phyloP scores from a whole-genome alignment of 306 rosid species.

The Herpetospermum pedunculosum region DNA sequence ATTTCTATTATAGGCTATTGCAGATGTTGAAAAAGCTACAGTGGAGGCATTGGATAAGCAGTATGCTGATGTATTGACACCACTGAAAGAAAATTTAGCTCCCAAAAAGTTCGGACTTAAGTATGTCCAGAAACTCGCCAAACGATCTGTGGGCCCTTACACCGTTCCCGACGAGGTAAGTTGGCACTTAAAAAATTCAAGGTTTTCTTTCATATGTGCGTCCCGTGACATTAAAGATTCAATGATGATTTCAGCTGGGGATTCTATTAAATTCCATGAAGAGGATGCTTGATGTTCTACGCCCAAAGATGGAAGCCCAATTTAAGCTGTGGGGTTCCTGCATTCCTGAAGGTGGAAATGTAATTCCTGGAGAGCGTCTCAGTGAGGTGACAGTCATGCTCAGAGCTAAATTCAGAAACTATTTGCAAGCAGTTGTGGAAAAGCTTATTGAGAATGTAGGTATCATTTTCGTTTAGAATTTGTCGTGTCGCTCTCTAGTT shows the following conservation, averaged over 20 bases:
- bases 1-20: slow-evolving; percentile 52
- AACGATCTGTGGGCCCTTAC: slow-evolving; percentile 52
- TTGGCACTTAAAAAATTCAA: slow-evolving; percentile 8
- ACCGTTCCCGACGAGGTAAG: slow-evolving; percentile 78
- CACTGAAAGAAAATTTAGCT: slow-evolving; percentile 69
- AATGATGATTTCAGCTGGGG: slow-evolving; percentile 57
- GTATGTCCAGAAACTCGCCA: slow-evolving; percentile 93
- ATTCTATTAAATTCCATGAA: slow-evolving; percentile 72
- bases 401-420: slow-evolving; percentile 86
- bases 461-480: slow-evolving; percentile 15
- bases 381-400: slow-evolving; percentile 98
- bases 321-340: slow-evolving; percentile 91
- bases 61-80: slow-evolving; percentile 83
- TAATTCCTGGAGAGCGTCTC: slow-evolving; percentile 87
- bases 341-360: slow-evolving; percentile 73
- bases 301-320: slow-evolving; percentile 78
- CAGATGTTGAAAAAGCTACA: slow-evolving; percentile 78
- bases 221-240: slow-evolving; percentile 8
- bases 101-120: slow-evolving; percentile 96
- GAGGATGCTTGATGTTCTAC: slow-evolving; percentile 83
- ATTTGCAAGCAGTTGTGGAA: slow-evolving; percentile 81
- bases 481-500: no score
- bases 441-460: slow-evolving; percentile 82
- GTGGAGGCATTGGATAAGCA: slow-evolving; percentile 92
- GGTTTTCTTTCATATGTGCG: background rate